A percentile compares a stretch with the other conserved stretches of the same genome.
Conservation (phyloP, 1,284 basidiomycete species). For the Ganoderma resinaceum region DNA sequence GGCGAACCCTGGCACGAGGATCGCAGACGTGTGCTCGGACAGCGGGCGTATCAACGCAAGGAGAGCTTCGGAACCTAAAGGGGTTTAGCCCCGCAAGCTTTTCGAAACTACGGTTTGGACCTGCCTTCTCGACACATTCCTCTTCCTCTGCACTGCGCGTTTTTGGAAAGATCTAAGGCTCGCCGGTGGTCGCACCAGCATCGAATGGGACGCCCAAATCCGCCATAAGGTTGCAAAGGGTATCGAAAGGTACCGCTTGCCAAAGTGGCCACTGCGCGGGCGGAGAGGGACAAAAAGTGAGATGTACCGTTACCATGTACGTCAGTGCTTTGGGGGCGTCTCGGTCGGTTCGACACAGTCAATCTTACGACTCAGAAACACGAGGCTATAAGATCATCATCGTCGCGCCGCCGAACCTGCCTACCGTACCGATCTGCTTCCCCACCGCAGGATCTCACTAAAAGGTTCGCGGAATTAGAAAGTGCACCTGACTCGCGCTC, state of each 20-base stretch:
- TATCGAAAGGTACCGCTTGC: background rate
- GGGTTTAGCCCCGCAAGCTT: background rate
- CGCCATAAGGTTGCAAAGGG: background rate
- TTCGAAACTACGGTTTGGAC: background rate
- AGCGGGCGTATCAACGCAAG: background rate
- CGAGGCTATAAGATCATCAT: conserved; percentile 27
- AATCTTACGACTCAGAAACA: conserved; percentile 18
- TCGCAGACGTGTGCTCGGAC: background rate
- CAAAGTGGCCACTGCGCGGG: background rate
- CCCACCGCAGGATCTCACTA: conserved; percentile 10
- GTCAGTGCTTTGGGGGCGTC: background rate
- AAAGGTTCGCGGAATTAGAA: conserved; percentile 20
- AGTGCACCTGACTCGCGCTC: conserved; percentile 5
- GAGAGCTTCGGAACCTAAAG: background rate
- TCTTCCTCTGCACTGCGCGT: conserved; percentile 1
- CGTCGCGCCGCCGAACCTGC: conserved; percentile 1
- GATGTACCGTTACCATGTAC: no score
- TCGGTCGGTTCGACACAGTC: conserved; percentile 7
- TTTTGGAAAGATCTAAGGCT: background rate
- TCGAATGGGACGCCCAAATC: background rate
- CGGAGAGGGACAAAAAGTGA: background rate
- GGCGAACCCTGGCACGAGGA: background rate
- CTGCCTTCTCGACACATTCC: background rate
- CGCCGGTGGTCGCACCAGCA: background rate
- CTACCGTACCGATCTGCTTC: background rate